These are phyloP conservation scores for Phytophthora idaei DNA, from an alignment of 352 stramenopile genomes.

Conservation along the genomic window DNA sequence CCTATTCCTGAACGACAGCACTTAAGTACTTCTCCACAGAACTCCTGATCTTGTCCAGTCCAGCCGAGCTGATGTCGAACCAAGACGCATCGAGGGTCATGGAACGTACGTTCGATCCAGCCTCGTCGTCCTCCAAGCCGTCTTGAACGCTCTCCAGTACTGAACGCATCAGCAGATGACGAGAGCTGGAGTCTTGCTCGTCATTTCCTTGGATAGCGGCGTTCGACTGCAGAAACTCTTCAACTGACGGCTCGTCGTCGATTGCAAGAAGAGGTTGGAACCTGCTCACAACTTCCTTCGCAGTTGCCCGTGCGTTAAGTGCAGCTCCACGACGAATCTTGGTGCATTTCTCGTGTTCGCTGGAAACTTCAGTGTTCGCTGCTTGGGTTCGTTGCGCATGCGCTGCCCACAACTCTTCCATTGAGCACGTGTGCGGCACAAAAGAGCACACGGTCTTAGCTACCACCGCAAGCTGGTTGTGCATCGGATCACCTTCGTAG, in stretches of 20 bases:
- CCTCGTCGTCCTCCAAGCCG: constrained; percentile 27
- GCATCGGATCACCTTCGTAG: constrained; percentile 40
- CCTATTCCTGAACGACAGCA: constrained; percentile 24
- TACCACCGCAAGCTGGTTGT: constrained; percentile 39
- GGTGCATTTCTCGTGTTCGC: constrained; percentile 28
- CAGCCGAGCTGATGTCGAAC: constrained; percentile 36
- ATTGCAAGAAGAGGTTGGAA: constrained; percentile 31
- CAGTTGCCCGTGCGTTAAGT: constrained; percentile 3
- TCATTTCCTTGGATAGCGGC: background rate
- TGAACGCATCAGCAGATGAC: constrained; percentile 23
- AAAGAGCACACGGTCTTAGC: constrained; percentile 40
- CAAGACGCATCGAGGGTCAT: constrained; percentile 38
- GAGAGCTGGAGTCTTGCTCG: constrained; percentile 6
- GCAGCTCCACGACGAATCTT: constrained; percentile 33
- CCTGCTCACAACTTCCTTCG: constrained; percentile 20
- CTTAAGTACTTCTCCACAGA: constrained; percentile 33
- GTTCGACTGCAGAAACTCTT: constrained; percentile 30
- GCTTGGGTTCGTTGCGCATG: constrained; percentile 6
- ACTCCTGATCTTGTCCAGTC: constrained; percentile 31
- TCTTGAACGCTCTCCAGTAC: constrained; percentile 34
- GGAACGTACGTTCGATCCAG: background rate
- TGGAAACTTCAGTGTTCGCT: background rate
- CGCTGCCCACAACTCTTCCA: constrained; percentile 35
- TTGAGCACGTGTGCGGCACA: constrained; percentile 34
- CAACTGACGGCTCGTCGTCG: constrained; percentile 14